Evolutionary conservation across 2,329 filamentous ascomycete species (phyloP).

Genomic region (Elsinoe ampelina): DNA sequence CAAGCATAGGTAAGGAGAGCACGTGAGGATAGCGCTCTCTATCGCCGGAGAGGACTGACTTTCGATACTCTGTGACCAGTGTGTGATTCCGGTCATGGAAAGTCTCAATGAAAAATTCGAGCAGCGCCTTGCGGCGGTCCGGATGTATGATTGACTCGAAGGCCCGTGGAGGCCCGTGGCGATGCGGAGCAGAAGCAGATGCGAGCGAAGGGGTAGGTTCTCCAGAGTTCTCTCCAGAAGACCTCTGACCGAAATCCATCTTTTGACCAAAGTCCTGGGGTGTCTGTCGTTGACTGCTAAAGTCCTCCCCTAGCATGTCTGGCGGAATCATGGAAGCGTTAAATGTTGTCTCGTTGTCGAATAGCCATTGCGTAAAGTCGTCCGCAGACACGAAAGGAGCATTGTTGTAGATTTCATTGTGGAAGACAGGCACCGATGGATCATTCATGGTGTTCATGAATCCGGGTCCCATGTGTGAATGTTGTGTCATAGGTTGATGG

Average conservation of each 20-base stretch:
- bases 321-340: conserved; percentile 28
- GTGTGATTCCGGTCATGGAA: conserved; percentile 75
- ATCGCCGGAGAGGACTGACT: conserved; percentile 69
- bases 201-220: neutral
- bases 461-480: neutral
- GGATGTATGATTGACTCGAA: conserved; percentile 5
- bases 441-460: conserved; percentile 18
- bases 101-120: conserved; percentile 68
- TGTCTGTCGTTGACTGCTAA: conserved; percentile 10
- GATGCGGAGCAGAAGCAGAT: neutral
- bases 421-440: conserved; percentile 77
- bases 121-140: conserved; percentile 45
- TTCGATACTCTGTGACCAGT: conserved; percentile 64
- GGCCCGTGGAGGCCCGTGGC: neutral
- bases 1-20: conserved; percentile 88
- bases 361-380: conserved; percentile 79
- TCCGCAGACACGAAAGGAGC: conserved; percentile 83
- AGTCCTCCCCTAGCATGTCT: conserved; percentile 18
- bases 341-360: conserved; percentile 49
- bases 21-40: conserved; percentile 52
- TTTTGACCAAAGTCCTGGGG: neutral
- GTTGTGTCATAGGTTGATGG: neutral
- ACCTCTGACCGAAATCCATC: neutral
- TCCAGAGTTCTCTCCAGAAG: conserved; percentile 10
- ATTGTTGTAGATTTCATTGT: conserved; percentile 70